Evolutionary conservation across 441 rosid species (phyloP).

Genomic region (Croton laevigatus): DNA sequence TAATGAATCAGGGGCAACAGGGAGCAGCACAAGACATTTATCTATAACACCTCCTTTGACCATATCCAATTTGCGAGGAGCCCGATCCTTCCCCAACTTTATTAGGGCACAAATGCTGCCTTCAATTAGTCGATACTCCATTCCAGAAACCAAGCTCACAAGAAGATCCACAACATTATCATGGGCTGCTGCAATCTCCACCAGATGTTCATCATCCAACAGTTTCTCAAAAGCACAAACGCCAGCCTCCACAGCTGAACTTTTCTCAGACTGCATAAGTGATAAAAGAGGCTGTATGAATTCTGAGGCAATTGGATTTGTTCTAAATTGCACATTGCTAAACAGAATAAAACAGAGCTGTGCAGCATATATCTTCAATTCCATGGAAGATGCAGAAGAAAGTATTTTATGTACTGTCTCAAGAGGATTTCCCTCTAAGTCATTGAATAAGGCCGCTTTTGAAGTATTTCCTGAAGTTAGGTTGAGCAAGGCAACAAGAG

Average conservation of each 20-base stretch:
- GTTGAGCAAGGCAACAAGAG: constrained; percentile 67
- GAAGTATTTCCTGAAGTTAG: constrained; percentile 56
- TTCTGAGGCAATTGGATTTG: constrained; percentile 47
- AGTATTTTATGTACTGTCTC: constrained; percentile 58
- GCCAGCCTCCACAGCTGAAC: constrained; percentile 54
- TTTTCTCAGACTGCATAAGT: constrained; percentile 53
- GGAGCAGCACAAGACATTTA: constrained; percentile 65
- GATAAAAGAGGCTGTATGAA: constrained; percentile 65
- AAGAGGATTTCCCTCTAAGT: constrained; percentile 65
- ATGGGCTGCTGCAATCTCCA: constrained; percentile 52
- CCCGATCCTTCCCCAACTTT: constrained; percentile 84
- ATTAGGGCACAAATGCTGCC: constrained; percentile 69
- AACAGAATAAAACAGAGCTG: constrained; percentile 59
- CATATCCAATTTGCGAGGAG: constrained; percentile 65
- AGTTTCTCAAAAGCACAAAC: constrained; percentile 74
- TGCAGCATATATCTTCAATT: constrained; percentile 67
- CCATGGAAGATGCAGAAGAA: constrained; percentile 60
- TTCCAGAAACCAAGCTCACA: constrained; percentile 57
- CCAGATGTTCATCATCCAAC: constrained; percentile 58
- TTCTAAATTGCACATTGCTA: constrained; percentile 44
- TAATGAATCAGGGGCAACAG: constrained; percentile 56
- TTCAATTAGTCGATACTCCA: constrained; percentile 58
- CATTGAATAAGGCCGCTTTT: constrained; percentile 44
- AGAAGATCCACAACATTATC: constrained; percentile 56
- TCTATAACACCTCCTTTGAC: constrained; percentile 72